Evolutionary conservation across 2,329 filamentous ascomycete genomes (phyloP), one percentile per base, ranked within the genome.

Genomic region (Mycosphaerelloides madeirae): DNA sequence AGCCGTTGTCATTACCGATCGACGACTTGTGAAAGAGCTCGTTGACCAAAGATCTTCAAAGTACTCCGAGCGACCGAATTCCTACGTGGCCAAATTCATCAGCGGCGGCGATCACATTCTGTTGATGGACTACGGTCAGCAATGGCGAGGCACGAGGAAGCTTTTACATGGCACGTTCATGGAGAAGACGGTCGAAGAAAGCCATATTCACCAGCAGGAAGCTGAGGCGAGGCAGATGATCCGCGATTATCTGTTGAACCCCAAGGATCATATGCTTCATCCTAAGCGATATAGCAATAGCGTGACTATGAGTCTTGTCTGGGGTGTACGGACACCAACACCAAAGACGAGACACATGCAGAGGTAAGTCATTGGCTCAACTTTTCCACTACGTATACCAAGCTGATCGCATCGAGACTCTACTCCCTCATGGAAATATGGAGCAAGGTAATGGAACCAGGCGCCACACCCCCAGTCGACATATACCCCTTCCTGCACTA

Each of bases 181-280:
- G 54, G 73, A 75, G 53, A 62, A 58, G 11, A 65, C 68, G 47
- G 62, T 69, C 13, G 69, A 75, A 29, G 69, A 67, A 36, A 45
- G 69, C 6, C 68, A 78, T 48, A 43, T 70, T 3, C 47, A 58
- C 1, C 40, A 76, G 0, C 62, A 69, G 31, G 62, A 77, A 43
- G 74, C 75, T 1, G 75, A 79, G 53, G 68, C 67, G 0, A 59
- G 60, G 2, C 73, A 77, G 55, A 68, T 77, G 63, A 45, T 76
- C 3, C 54, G 60, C 8, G 74, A 77, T 49, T 71, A 70, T 48
- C 45, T 71, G 13, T 35, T 61, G 0, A 44, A 58, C 1, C 72
- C 73, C 0, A 61, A 67, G 19, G 46, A 70, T n/a, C 65, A 69
- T 35, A 75, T 75, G 70, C 43, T 63, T 22, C 72, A 76, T 50